These are phyloP conservation scores for Naumovozyma baii DNA, from an alignment of 805 yeast genomes.

Conservation along the genomic window DNA sequence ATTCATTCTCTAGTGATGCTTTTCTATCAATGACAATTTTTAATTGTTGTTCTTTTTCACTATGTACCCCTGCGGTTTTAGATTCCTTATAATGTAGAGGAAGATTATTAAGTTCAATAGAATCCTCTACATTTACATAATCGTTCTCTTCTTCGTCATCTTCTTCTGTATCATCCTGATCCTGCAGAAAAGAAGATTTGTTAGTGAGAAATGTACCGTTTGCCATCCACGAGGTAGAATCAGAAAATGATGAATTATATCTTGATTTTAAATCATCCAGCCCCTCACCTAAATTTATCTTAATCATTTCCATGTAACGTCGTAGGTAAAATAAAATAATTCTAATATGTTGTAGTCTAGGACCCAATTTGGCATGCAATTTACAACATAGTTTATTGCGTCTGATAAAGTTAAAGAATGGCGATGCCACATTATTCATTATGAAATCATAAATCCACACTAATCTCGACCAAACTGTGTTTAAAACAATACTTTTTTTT, in stretches of 20 bases:
- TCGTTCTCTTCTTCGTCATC: background rate
- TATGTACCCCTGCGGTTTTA: too few species aligned
- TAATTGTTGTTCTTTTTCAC: too few species aligned
- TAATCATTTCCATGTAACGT: background rate
- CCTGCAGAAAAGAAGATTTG: background rate
- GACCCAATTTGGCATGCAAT: slow-evolving; percentile 6
- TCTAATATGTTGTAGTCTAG: slow-evolving; percentile 8
- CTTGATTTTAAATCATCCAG: background rate
- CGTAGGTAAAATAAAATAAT: slow-evolving; percentile 7
- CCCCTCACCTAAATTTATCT: background rate
- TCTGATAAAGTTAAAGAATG: background rate
- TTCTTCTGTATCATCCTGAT: slow-evolving; percentile 1
- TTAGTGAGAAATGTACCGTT: background rate
- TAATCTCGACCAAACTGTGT: background rate
- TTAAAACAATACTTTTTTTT: background rate
- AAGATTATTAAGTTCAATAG: background rate
- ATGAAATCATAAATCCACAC: background rate
- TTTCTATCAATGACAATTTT: background rate
- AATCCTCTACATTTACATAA: background rate
- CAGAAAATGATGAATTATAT: background rate
- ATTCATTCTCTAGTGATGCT: slow-evolving; percentile 22
- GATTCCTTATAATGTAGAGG: too few species aligned
- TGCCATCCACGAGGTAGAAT: background rate
- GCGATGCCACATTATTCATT: background rate
- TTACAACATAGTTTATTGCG: slow-evolving; percentile 1